Evolutionary conservation across 768 basidiomycete genomes (phyloP).

Genomic region (Tulasnella sp.): DNA sequence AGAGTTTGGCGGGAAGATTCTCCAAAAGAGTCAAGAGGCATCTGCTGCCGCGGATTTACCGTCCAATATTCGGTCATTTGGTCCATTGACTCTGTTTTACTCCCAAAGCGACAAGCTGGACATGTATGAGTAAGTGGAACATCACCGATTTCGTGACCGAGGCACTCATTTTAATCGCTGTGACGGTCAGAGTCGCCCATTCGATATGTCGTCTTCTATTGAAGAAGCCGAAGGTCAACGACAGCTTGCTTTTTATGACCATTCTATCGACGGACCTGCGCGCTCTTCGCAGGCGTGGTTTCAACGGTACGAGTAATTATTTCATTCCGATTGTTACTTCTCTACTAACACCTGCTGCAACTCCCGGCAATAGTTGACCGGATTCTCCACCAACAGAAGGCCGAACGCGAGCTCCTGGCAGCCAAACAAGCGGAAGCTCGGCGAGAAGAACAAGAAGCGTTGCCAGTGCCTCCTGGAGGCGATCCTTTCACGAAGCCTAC

Average conservation of each 20-base stretch:
- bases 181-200: constrained; percentile 62
- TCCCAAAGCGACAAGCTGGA: constrained; percentile 72
- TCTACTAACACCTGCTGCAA: background rate
- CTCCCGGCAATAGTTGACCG: constrained; percentile 62
- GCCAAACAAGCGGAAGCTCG: constrained; percentile 41
- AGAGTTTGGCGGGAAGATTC: constrained; percentile 46
- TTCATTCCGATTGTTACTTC: background rate
- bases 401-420: constrained; percentile 49
- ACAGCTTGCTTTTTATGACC: constrained; percentile 86
- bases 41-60: constrained; percentile 58
- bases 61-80: constrained; percentile 45
- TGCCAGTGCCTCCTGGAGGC: constrained; percentile 12
- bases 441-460: background rate
- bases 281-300: constrained; percentile 75
- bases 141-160: background rate
- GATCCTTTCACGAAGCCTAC: constrained; percentile 18
- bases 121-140: constrained; percentile 78
- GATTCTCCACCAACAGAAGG: constrained; percentile 78
- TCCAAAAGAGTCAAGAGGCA: constrained; percentile 58
- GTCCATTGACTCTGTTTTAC: constrained; percentile 72
- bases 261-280: constrained; percentile 87
- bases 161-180: background rate
- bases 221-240: constrained; percentile 73
- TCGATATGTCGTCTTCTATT: constrained; percentile 78
- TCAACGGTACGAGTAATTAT: constrained; percentile 57